phyloP scores from a whole-genome alignment of 2,329 filamentous ascomycete species.

The Xylariaceae sp. region DNA sequence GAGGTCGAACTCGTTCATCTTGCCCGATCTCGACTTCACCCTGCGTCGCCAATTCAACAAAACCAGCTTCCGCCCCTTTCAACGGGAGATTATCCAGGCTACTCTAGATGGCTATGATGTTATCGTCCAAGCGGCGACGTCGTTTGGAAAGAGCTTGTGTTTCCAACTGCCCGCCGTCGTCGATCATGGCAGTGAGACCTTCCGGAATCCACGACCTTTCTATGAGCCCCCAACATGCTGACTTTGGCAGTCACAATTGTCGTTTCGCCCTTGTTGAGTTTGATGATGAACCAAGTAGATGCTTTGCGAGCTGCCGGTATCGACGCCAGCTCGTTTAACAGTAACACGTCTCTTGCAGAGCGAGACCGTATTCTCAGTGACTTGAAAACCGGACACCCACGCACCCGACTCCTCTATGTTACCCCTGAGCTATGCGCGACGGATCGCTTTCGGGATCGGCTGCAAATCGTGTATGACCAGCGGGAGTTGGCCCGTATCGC shows the following conservation, averaged over 20 bases:
- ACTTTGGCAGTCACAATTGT: slow-evolving; percentile 51
- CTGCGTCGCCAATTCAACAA: slow-evolving; percentile 61
- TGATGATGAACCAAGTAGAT: slow-evolving; percentile 95
- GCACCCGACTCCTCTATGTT: slow-evolving; percentile 79
- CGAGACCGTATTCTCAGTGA: slow-evolving; percentile 69
- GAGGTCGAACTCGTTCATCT: slow-evolving; percentile 30
- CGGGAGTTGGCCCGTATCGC: slow-evolving; percentile 81
- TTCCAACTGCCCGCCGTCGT: slow-evolving; percentile 89
- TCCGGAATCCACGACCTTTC: background rate
- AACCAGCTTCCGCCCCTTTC: slow-evolving; percentile 59
- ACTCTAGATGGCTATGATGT: slow-evolving; percentile 82
- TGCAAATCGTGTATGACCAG: slow-evolving; percentile 70
- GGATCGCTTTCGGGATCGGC: slow-evolving; percentile 67
- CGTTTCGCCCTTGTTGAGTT: slow-evolving; percentile 77
- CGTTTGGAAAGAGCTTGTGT: slow-evolving; percentile 89
- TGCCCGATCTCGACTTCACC: slow-evolving; percentile 57
- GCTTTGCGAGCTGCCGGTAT: slow-evolving; percentile 69
- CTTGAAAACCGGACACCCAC: slow-evolving; percentile 80
- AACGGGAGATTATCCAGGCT: slow-evolving; percentile 80
- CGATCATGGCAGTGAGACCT: slow-evolving; percentile 68
- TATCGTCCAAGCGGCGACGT: slow-evolving; percentile 84
- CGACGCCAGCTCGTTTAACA: slow-evolving; percentile 79
- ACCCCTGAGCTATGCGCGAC: slow-evolving; percentile 84
- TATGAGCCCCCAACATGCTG: background rate
- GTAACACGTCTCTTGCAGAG: slow-evolving; percentile 63